Base-by-base conservation (phyloP, 2,329 filamentous ascomycete genomes). In the Aspergillus brasiliensis region DNA sequence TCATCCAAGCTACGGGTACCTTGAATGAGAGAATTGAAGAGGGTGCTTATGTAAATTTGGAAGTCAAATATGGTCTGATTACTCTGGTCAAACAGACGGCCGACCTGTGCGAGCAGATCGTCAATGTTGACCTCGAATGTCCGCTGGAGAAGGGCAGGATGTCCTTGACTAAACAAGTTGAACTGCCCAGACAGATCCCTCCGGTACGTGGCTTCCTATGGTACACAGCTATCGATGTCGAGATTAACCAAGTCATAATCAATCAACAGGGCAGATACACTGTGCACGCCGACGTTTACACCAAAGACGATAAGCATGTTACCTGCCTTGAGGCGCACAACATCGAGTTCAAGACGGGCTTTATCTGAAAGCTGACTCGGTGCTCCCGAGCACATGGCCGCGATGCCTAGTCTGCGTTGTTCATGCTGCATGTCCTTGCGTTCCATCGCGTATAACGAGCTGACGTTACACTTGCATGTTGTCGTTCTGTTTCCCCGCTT, bases 31-130 rank as follows among this genome's bases (percentile, higher is more conserved):
- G 83, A 54, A 87, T 99, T 65, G 84, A 87, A 57, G 75, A 92
- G 60, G 94, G 92, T 60, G 91, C 94, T 61, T 91, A 91, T 69
- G 89, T 97, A 63, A 83, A 89, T 51, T 77, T 99, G 42, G 85
- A 88, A 67, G 94, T 99, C 79, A 97, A 97, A 81, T 97, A 96
- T 77, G 94, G 94, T 62, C 83, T 97, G 66, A 97, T 99, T 77
- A 91, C 88, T 57, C 85, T 99, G 65, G 87, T 99, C 77, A 91
- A 86, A 76, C 90, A 90, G 66, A 85, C 84, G 67, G 88, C 89
- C 70, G 90, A 97, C 73, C 85, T 98, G 38, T 99, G 95, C 82
- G 91, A 97, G 62, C 89, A 96, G 75, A 86, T 96, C 66, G 82
- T 85, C 74, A 92, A 97, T 67, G 91, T 97, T 47, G 92, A 97